phyloP scores from a whole-genome alignment of 2,329 filamentous ascomycete genomes.

The Monilinia fructicola region DNA sequence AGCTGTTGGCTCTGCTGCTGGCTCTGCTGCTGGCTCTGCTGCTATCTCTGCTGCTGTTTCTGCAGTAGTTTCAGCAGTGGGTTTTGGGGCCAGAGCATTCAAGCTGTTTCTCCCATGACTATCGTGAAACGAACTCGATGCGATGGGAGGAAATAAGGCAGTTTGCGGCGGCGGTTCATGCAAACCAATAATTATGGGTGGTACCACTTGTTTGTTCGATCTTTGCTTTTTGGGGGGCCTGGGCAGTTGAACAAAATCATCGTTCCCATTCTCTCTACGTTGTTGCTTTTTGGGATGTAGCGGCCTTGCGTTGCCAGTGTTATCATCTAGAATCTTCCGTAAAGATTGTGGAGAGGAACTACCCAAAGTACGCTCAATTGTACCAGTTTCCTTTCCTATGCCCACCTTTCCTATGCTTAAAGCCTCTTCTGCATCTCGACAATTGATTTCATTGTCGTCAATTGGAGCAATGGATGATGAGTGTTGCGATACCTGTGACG shows the following conservation, averaged over 20 bases:
- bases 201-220: constrained; percentile 54
- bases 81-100: constrained; percentile 35
- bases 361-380: constrained; percentile 34
- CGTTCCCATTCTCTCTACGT: constrained; percentile 51
- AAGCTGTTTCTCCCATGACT: constrained; percentile 45
- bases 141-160: constrained; percentile 63
- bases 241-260: constrained; percentile 63
- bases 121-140: constrained; percentile 55
- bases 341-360: constrained; percentile 40
- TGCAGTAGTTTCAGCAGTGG: constrained; percentile 26
- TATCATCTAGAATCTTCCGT: constrained; percentile 40
- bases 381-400: background rate
- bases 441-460: constrained; percentile 39
- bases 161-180: constrained; percentile 59
- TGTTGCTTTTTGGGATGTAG: constrained; percentile 52
- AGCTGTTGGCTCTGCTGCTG: too few relatives aligned
- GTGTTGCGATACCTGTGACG: constrained; percentile 29
- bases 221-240: constrained; percentile 66
- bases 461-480: constrained; percentile 25
- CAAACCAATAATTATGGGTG: constrained; percentile 65
- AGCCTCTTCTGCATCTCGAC: constrained; percentile 26
- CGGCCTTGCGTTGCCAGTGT: constrained; percentile 33
- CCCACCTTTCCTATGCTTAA: background rate
- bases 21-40: too few relatives aligned
- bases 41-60: too few relatives aligned